Percentiles rank a stretch among this genome's conserved stretches.
These are phyloP conservation scores for Cytospora piceae DNA, from an alignment of 2,329 filamentous ascomycete species.

Conservation along the genomic window DNA sequence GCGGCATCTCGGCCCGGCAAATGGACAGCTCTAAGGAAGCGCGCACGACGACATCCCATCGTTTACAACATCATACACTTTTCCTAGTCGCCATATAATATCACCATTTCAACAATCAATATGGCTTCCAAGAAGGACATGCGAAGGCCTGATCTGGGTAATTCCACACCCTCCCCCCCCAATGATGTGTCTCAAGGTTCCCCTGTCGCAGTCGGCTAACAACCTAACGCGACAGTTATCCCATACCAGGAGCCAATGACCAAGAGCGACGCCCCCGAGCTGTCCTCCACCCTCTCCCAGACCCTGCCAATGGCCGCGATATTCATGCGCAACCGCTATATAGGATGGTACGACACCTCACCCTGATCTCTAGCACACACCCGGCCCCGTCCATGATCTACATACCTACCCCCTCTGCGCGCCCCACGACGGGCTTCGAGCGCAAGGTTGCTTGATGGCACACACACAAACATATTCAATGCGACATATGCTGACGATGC, in stretches of 20 bases:
- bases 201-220: slow-evolving; percentile 13
- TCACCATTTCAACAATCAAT: neutral
- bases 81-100: neutral
- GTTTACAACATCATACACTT: neutral
- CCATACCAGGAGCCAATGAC: slow-evolving; percentile 79
- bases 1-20: neutral
- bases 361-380: neutral
- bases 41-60: neutral
- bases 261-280: slow-evolving; percentile 67
- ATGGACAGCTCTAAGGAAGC: neutral
- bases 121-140: slow-evolving; percentile 49
- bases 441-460: neutral
- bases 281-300: slow-evolving; percentile 71
- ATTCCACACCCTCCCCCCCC: slow-evolving; percentile 28
- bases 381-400: neutral
- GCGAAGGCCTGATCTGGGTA: slow-evolving; percentile 50
- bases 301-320: slow-evolving; percentile 96
- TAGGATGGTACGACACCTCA: slow-evolving; percentile 60
- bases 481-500: slow-evolving; percentile 8
- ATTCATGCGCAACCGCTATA: slow-evolving; percentile 86
- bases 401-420: neutral
- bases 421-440: neutral
- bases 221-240: slow-evolving; percentile 63
- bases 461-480: neutral
- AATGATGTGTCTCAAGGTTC: neutral